phyloP scores from a whole-genome alignment of 2,329 filamentous ascomycete species.

The Alternaria metachromatica region DNA sequence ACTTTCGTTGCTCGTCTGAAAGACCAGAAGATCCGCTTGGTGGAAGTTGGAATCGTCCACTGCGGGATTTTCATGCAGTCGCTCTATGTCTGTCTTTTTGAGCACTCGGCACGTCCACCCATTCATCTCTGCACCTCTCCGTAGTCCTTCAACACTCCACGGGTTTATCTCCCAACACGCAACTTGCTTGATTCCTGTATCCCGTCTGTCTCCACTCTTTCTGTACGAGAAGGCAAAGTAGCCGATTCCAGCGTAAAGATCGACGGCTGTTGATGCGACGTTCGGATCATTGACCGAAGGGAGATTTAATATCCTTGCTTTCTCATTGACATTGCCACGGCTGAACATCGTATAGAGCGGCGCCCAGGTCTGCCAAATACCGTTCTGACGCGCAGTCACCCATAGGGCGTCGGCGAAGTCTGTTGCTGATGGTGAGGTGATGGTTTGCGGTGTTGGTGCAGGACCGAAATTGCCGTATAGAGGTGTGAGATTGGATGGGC shows the following conservation, averaged over 20 bases:
- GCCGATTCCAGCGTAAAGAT: slow-evolving; percentile 91
- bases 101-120: slow-evolving; percentile 41
- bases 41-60: background rate
- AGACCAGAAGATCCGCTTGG: slow-evolving; percentile 45
- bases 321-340: slow-evolving; percentile 88
- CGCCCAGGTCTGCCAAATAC: slow-evolving; percentile 84
- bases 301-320: slow-evolving; percentile 71
- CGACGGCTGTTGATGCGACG: slow-evolving; percentile 58
- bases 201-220: slow-evolving; percentile 60
- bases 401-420: slow-evolving; percentile 77
- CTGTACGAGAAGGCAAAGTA: slow-evolving; percentile 92
- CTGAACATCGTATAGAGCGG: slow-evolving; percentile 94
- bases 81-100: background rate
- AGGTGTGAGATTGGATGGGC: slow-evolving; percentile 72
- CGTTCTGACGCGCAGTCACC: slow-evolving; percentile 76
- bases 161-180: slow-evolving; percentile 87
- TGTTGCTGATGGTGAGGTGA: slow-evolving; percentile 28
- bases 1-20: slow-evolving; percentile 49
- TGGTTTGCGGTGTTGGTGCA: slow-evolving; percentile 20
- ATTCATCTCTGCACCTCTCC: slow-evolving; percentile 51
- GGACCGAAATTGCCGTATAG: slow-evolving; percentile 79
- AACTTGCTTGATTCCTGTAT: slow-evolving; percentile 70
- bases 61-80: background rate
- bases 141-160: slow-evolving; percentile 56
- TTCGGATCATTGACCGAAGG: slow-evolving; percentile 34